Evolutionary conservation across 169 alveolate species (phyloP).

Genomic region (Cyclospora cayetanensis): DNA sequence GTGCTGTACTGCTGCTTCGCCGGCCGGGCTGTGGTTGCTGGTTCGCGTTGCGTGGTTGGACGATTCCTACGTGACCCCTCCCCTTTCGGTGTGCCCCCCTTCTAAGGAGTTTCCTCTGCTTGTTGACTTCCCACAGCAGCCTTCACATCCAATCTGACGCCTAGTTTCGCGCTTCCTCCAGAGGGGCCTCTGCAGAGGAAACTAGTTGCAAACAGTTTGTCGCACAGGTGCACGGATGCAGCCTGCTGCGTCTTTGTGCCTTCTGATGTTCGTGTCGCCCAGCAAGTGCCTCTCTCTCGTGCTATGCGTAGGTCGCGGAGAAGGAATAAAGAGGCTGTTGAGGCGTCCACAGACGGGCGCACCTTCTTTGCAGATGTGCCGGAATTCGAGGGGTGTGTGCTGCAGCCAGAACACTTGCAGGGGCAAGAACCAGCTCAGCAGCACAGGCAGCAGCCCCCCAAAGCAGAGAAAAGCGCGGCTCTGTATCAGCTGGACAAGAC

Average conservation of each 20-base stretch:
- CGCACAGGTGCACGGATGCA: neutral
- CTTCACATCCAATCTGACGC: no score
- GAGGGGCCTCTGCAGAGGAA: no score
- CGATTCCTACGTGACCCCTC: no score
- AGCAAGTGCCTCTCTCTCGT: neutral
- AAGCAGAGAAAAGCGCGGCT: neutral
- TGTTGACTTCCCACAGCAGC: no score
- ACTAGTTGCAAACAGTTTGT: no score
- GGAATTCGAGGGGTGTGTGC: neutral
- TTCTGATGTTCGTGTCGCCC: neutral
- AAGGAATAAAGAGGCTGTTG: neutral
- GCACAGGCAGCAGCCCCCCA: neutral
- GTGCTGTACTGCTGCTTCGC: neutral
- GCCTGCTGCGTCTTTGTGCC: neutral
- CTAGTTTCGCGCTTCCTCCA: no score
- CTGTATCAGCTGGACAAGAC: neutral
- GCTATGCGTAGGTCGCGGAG: neutral
- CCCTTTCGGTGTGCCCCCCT: neutral
- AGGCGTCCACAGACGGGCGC: neutral
- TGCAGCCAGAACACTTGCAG: neutral
- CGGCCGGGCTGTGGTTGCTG: no score
- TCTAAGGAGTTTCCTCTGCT: neutral
- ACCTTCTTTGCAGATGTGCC: neutral
- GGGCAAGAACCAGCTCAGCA: slow-evolving; percentile 12
- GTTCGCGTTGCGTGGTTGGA: no score